phyloP scores from a whole-genome alignment of 768 basidiomycete species.

The Neoboletus subvelutipes region DNA sequence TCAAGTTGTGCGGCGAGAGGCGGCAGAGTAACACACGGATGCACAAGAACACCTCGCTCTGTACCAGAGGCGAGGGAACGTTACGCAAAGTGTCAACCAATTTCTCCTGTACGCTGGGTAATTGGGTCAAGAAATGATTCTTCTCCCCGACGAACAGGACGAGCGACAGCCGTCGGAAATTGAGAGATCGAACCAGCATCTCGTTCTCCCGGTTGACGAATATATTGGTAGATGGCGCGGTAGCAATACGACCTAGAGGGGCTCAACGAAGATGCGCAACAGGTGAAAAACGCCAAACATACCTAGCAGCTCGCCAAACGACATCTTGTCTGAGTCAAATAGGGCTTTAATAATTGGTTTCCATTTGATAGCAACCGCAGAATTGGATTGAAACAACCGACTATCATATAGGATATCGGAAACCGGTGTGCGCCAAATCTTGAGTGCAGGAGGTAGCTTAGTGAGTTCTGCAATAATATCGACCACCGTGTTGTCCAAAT shows the following conservation, averaged over 20 bases:
- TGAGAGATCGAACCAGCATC: slow-evolving; percentile 81
- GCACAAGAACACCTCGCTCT: slow-evolving; percentile 93
- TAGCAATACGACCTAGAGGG: slow-evolving; percentile 66
- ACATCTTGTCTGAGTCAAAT: slow-evolving; percentile 84
- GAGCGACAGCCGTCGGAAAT: slow-evolving; percentile 84
- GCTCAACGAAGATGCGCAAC: slow-evolving; percentile 22
- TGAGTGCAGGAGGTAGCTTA: slow-evolving; percentile 70
- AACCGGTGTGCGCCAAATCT: slow-evolving; percentile 82
- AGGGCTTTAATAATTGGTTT: slow-evolving; percentile 72
- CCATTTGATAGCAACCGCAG: slow-evolving; percentile 64
- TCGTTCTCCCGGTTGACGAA: slow-evolving; percentile 96
- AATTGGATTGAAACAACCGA: slow-evolving; percentile 78
- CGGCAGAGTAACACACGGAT: slow-evolving; percentile 89
- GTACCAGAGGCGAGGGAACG: slow-evolving; percentile 77
- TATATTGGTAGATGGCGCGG: slow-evolving; percentile 90
- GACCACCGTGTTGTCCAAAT: slow-evolving; percentile 67
- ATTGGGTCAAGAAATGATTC: slow-evolving; percentile 85
- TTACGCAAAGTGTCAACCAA: slow-evolving; percentile 89
- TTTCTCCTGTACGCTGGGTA: slow-evolving; percentile 96
- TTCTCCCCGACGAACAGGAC: slow-evolving; percentile 84
- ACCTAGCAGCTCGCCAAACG: slow-evolving; percentile 84
- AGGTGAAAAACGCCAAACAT: slow-evolving; percentile 32
- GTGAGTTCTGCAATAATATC: slow-evolving; percentile 77
- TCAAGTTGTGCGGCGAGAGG: slow-evolving; percentile 85
- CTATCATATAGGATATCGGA: slow-evolving; percentile 82